Evolutionary conservation across 1,284 basidiomycete genomes (phyloP).

Genomic region (Ustilago crameri): DNA sequence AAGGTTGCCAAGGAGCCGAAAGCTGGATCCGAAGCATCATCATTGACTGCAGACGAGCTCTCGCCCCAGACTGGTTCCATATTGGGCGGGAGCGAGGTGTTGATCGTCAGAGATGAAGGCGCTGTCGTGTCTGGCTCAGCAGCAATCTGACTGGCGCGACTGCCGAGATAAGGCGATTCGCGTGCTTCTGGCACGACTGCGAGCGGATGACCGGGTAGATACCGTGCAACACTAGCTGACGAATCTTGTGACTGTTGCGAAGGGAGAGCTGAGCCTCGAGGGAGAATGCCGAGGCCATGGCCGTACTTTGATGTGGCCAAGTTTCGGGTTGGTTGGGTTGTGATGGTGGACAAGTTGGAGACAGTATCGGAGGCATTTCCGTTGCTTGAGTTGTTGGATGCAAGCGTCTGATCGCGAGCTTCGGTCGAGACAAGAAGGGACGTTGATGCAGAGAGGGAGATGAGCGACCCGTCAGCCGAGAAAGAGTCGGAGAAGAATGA

Average conservation of each 20-base stretch:
- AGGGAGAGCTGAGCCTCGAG: conserved; percentile 10
- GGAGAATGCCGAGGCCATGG: conserved; percentile 24
- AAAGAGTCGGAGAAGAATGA: conserved; percentile 35
- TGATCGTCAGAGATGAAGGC: conserved; percentile 19
- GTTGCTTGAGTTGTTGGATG: too few relatives aligned
- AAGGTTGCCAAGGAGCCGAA: conserved; percentile 28
- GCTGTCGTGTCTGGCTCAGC: conserved; percentile 16
- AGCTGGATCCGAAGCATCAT: conserved; percentile 2
- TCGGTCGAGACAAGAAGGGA: conserved; percentile 9
- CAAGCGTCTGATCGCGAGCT: not conserved
- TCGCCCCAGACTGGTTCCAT: conserved; percentile 45
- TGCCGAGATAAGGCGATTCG: conserved; percentile 32
- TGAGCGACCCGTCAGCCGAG: conserved; percentile 12
- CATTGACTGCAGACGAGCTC: conserved; percentile 11
- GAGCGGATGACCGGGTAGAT: conserved; percentile 18
- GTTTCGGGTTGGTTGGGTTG: not conserved
- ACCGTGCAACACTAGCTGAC: conserved; percentile 11
- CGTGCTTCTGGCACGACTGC: conserved; percentile 33
- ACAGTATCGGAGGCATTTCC: conserved; percentile 4
- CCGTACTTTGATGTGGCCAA: not conserved
- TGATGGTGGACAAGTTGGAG: conserved; percentile 3
- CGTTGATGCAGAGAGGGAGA: conserved; percentile 9
- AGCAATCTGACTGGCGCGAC: conserved; percentile 18
- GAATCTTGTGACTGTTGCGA: not conserved
- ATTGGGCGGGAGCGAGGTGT: conserved; percentile 21